phyloP scores from a whole-genome alignment of 345 rosid genomes.

The Salix brachista region DNA sequence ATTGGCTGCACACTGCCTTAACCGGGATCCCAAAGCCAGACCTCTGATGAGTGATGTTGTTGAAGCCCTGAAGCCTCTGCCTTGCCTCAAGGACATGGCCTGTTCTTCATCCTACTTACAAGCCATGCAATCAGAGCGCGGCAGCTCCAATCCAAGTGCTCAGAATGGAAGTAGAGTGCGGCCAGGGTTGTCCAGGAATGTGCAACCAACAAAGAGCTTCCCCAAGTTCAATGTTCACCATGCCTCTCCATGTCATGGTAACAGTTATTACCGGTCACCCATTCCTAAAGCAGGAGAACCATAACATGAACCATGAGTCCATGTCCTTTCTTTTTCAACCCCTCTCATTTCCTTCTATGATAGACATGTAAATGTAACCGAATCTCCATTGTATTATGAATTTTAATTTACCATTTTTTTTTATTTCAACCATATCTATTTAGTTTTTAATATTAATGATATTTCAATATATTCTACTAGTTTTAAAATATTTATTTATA shows the following conservation, averaged over 20 bases:
- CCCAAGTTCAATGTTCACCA: constrained; percentile 9
- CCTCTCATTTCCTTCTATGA: not conserved
- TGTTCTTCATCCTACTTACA: constrained; percentile 28
- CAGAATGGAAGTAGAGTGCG: constrained; percentile 11
- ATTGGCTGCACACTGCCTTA: constrained; percentile 21
- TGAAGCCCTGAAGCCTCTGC: constrained; percentile 16
- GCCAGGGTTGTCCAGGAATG: constrained; percentile 14
- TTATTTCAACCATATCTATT: no score
- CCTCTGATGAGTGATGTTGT: constrained; percentile 24
- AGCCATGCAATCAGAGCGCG: constrained; percentile 22
- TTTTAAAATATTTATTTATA: no score
- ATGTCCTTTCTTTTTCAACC: not conserved
- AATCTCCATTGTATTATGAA: no score
- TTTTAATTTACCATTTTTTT: no score
- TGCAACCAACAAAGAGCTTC: constrained; percentile 11
- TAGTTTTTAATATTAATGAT: no score
- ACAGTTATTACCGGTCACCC: no score
- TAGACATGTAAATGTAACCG: no score
- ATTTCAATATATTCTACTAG: no score
- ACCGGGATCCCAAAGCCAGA: constrained; percentile 20
- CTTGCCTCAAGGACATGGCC: constrained; percentile 22
- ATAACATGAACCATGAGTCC: no score
- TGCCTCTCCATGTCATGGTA: constrained; percentile 20
- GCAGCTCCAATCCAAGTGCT: constrained; percentile 2
- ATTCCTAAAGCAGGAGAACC: no score